A percentile compares a stretch with the other conserved stretches of the same genome.
Evolutionary conservation across 306 rosid species (phyloP).

Genomic region (Ziziphus jujuba): DNA sequence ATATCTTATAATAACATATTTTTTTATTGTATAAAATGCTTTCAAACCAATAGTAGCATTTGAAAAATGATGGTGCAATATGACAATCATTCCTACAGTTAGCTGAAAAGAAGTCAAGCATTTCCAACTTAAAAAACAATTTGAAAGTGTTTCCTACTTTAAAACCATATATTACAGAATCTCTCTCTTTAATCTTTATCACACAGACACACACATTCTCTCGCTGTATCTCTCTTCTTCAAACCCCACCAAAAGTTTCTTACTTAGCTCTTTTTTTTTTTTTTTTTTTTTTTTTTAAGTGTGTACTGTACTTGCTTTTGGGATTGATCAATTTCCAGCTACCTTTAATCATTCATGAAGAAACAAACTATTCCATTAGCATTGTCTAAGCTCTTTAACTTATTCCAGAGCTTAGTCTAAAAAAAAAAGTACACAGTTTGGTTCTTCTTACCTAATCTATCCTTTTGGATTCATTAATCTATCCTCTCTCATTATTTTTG

Average conservation of each 20-base stretch:
- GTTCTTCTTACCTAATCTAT: conserved; percentile 33
- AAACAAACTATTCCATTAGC: conserved; percentile 23
- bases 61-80: not conserved
- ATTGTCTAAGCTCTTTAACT: conserved; percentile 38
- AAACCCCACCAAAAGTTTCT: conserved; percentile 47
- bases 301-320: conserved; percentile 33
- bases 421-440: conserved; percentile 13
- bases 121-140: conserved; percentile 15
- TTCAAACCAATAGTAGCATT: not conserved
- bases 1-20: no score
- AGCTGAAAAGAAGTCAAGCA: conserved; percentile 37
- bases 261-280: conserved; percentile 5
- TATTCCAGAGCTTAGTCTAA: conserved; percentile 26
- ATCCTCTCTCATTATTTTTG: conserved; percentile 15
- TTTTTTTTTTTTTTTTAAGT: no score
- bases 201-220: no score
- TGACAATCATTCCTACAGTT: not conserved
- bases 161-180: conserved; percentile 15
- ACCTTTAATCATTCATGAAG: conserved; percentile 26
- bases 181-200: conserved; percentile 2
- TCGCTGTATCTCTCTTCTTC: conserved; percentile 9
- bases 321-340: conserved; percentile 37
- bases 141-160: conserved; percentile 25
- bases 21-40: no score
- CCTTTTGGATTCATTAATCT: conserved; percentile 15